Evolutionary conservation across 73 alveolate species (phyloP), one percentile per base, ranked within the genome.

Genomic region (Stentor roeselii): DNA sequence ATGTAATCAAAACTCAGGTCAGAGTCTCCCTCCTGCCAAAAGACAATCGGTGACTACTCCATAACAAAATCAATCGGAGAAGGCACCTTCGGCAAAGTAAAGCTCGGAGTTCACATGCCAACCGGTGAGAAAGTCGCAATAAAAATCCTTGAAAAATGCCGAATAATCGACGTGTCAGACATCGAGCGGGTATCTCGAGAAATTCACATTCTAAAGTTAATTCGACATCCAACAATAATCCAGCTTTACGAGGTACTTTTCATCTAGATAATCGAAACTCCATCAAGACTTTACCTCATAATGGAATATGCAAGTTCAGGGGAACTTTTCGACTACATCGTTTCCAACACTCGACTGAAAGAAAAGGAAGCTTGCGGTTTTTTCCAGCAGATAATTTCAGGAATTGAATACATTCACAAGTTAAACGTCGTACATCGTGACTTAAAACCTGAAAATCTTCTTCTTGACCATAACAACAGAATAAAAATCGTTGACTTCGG

Each of bases 371-470:
- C 98, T 42, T 86, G 93, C n/a, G 88, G 83, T 75, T 91, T 91
- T 88, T 89, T 83, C 83, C 83, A 82, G 80, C 89, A 93, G 86
- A 91, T 93, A 6, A 75, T 91, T 4, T 75, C 88, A 80, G 98
- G 96, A 32, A 88, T 93, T 67, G 98, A 93, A 60, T 91, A 93
- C 75, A 87, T 93, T 37, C 98, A 93, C 87, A 88, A 92, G 4
- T 77, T 91, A 21, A 90, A 90, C 3, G 88, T 93, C 39, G 92
- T 91, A 36, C 98, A 93, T 91, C 42, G 99, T 41, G 99, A 97
- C 92, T 88, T 97, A 38, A 97, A 97, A 78, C 99, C 99, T 35
- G 99, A 97, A 90, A 97, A 97, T 87, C 86, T 97, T 83, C 93
- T 97, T 42, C 89, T 97, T 1, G 98, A 95, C 50, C 84, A 84